Evolutionary conservation across 177 flowering plant species (phyloP), one percentile per base, ranked within the genome.

Genomic region (Vitis hybrid): DNA sequence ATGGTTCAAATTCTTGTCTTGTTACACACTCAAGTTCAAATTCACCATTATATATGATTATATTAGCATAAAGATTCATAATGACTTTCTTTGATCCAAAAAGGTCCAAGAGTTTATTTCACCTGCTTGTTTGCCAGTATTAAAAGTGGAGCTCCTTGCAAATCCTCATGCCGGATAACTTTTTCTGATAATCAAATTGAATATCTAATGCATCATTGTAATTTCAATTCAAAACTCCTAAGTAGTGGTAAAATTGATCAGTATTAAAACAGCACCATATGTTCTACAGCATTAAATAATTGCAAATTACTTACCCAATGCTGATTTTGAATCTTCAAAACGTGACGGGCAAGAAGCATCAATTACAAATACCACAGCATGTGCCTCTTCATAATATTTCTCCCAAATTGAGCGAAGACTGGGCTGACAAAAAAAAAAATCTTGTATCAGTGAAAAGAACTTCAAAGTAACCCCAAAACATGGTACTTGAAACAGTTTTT

Each of bases 401-500:
- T 95, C 99, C 99, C 99, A 95, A 62, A 95, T 95, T 69, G 98
- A 85, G 50, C 98, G 94, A 60, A 95, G 93, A 72, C 98, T 97
- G 73, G 84, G 87, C 99, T 95, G 88, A 65, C 65, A 75, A 31
- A 31, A 76, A 39, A 57, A 75, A 60, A 66, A 19, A 19, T 53
- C 61, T 62, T 68, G 49, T 10, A 69, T 51, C 45, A 77, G 14
- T 55, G 8, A 31, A 45, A 62, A 11, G 45, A 56, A 58, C 29
- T 64, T n/a, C 52, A 58, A 33, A 18, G 55, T 39, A 39, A 39
- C 8, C 45, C 45, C 45, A 39, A 39, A 26, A 26, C 4, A 39
- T 39, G 6, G 45, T 39, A 39, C 7, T 39, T 39, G 45, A 0
- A 39, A 39, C 45, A 39, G 1, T 39, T 39, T 39, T 39, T 39